A percentile compares a stretch with the other conserved stretches of the same genome.
phyloP scores from a whole-genome alignment of 139 green algal species.

The Chlorella vulgaris region DNA sequence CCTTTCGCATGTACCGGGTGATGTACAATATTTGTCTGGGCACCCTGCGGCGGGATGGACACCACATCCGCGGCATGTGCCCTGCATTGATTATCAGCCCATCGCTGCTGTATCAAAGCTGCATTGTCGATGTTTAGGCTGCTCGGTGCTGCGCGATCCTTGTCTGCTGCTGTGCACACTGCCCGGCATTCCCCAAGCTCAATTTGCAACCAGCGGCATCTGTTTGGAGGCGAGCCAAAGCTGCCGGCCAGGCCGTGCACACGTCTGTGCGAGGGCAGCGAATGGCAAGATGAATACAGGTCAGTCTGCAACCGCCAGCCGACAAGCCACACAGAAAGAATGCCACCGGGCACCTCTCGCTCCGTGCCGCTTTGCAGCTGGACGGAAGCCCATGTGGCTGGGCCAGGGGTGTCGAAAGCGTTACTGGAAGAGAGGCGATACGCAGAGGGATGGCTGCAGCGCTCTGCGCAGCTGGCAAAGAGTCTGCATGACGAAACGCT shows the following conservation, averaged over 20 bases:
- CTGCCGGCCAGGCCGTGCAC: background rate
- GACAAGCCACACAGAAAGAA: background rate
- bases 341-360: background rate
- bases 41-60: too few species aligned
- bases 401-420: background rate
- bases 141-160: too few species aligned
- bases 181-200: too few species aligned
- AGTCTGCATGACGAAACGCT: constrained; percentile 19
- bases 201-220: background rate
- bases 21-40: too few species aligned
- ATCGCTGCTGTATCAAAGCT: too few species aligned
- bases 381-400: constrained; percentile 11
- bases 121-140: too few species aligned
- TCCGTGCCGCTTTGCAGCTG: constrained; percentile 12
- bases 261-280: background rate
- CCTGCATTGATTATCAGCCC: too few species aligned
- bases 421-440: constrained; percentile 10
- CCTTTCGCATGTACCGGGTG: too few species aligned
- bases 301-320: background rate
- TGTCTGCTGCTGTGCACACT: too few species aligned
- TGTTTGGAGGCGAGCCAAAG: too few species aligned
- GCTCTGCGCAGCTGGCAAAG: background rate
- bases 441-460: constrained; percentile 1
- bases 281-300: constrained; percentile 25
- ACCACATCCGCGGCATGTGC: too few species aligned